Evolutionary conservation across 495 filamentous ascomycete genomes (phyloP).

Genomic region (Amniculicola lignicola): DNA sequence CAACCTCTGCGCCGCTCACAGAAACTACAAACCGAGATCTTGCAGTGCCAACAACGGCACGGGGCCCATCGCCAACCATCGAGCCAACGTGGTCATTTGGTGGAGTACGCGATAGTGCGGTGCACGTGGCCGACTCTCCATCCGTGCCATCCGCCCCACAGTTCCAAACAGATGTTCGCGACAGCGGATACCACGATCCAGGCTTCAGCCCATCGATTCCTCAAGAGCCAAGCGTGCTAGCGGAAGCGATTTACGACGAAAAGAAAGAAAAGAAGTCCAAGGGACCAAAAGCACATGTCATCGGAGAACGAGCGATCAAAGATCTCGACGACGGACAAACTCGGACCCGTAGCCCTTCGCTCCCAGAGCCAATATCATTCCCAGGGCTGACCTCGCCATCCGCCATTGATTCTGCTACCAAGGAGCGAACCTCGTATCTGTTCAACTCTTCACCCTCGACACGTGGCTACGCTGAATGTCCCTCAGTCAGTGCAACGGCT

Average conservation of each 20-base stretch:
- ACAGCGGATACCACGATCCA: constrained; percentile 48
- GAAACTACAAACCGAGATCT: no score
- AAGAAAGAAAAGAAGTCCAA: constrained; percentile 9
- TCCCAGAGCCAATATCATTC: constrained; percentile 15
- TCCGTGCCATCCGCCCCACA: constrained; percentile 27
- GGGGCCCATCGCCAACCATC: constrained; percentile 3
- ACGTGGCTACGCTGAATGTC: constrained; percentile 31
- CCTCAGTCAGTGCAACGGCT: constrained; percentile 1
- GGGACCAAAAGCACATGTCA: not conserved
- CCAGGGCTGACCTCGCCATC: constrained; percentile 36
- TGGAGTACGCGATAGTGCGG: constrained; percentile 49
- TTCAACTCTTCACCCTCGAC: constrained; percentile 55
- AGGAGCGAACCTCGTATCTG: constrained; percentile 53
- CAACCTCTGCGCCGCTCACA: no score
- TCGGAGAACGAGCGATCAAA: not conserved
- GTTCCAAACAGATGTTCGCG: constrained; percentile 36
- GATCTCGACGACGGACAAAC: not conserved
- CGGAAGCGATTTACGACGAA: not conserved
- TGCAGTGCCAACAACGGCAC: constrained; percentile 1
- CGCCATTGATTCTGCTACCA: constrained; percentile 51
- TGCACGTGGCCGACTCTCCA: constrained; percentile 53
- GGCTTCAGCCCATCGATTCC: constrained; percentile 32
- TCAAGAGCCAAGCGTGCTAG: constrained; percentile 11
- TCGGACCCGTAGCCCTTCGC: constrained; percentile 27
- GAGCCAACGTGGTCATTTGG: constrained; percentile 38